Evolutionary conservation across 2,329 filamentous ascomycete genomes (phyloP), one percentile per base, ranked within the genome.

Genomic region (Microdochium trichocladiopsis): DNA sequence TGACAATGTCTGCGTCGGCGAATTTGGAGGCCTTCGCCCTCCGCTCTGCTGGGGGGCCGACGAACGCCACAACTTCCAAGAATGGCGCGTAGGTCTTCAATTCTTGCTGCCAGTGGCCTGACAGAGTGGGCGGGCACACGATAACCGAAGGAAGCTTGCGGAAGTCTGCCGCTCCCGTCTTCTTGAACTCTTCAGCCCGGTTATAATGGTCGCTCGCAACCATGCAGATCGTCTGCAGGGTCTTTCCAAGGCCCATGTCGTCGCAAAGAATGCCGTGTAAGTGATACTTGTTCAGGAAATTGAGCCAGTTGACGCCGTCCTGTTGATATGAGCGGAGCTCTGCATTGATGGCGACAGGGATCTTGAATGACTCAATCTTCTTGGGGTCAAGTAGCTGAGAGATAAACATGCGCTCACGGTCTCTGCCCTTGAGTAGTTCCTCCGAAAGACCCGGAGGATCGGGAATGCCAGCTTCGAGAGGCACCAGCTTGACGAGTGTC

Each of bases 161-260:
- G 50, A 83, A 82, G 63, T 99, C 94, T 0, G 83, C 77, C 25
- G 89, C 84, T 48, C 86, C 80, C 0, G 92, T 95, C 69, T 87
- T 90, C 25, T 84, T 84, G 66, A 87, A 97, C 64, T 97, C 91
- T 64, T 96, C 90, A 0, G 90, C 90, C 55, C 94, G 86, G 64
- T 95, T 78, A 67, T 99, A 93, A 65, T 99, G 94, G 66, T 99
- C 94, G 70, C 92, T 97, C 10, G 94, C 93, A 45, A 99, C 92
- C 63, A 99, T 99, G 69, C 94, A 99, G 22, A 99, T 82, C 0
- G 95, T 99, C 68, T 99, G 94, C 11, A 99, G 74, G 1, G 94
- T 99, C 74, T 99, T 99, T 49, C 94, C 94, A 25, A 99, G 87
- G 63, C 94, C 94, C 94, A 99, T 99, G 68, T 99, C 94, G 64